Evolutionary conservation across 192 early-diverging fungal species (phyloP).

Genomic region (Geranomyces variabilis): DNA sequence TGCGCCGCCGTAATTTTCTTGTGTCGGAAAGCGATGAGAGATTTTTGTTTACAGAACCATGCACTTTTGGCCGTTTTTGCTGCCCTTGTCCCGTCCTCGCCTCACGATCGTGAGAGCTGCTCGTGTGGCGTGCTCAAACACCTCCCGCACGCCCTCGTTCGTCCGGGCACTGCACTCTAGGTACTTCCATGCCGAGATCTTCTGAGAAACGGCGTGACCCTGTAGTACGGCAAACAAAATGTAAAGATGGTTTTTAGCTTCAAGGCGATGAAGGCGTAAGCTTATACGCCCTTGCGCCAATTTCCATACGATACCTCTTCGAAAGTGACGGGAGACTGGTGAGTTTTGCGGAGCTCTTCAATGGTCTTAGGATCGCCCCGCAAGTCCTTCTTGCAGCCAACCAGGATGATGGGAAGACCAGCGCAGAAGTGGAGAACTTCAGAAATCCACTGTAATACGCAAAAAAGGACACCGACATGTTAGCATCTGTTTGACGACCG

Average conservation of each 20-base stretch:
- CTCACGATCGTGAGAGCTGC: slow-evolving; percentile 62
- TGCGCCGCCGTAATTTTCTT: too few relatives aligned
- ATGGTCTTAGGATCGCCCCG: slow-evolving; percentile 79
- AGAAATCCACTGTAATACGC: slow-evolving; percentile 75
- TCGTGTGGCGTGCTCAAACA: slow-evolving; percentile 85
- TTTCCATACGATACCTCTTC: too few relatives aligned
- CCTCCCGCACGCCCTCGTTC: slow-evolving; percentile 81
- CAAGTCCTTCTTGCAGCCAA: slow-evolving; percentile 89
- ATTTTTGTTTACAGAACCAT: not conserved
- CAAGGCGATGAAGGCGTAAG: too few relatives aligned
- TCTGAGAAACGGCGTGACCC: slow-evolving; percentile 78
- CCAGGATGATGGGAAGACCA: slow-evolving; percentile 81
- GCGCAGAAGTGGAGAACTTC: slow-evolving; percentile 87
- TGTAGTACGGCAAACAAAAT: slow-evolving; percentile 27
- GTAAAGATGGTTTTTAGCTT: not conserved
- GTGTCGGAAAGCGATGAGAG: too few relatives aligned
- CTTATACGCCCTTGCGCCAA: too few relatives aligned
- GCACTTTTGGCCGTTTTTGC: slow-evolving; percentile 8
- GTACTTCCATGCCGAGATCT: slow-evolving; percentile 85
- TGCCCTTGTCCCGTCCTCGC: slow-evolving; percentile 10
- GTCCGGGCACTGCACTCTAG: slow-evolving; percentile 92
- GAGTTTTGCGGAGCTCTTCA: slow-evolving; percentile 72
- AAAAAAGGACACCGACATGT: slow-evolving; percentile 2
- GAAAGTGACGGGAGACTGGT: slow-evolving; percentile 73
- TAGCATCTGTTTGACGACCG: too few relatives aligned